These are phyloP conservation scores for Grosmannia huntii DNA, from an alignment of 2,329 filamentous ascomycete species.

Conservation along the genomic window DNA sequence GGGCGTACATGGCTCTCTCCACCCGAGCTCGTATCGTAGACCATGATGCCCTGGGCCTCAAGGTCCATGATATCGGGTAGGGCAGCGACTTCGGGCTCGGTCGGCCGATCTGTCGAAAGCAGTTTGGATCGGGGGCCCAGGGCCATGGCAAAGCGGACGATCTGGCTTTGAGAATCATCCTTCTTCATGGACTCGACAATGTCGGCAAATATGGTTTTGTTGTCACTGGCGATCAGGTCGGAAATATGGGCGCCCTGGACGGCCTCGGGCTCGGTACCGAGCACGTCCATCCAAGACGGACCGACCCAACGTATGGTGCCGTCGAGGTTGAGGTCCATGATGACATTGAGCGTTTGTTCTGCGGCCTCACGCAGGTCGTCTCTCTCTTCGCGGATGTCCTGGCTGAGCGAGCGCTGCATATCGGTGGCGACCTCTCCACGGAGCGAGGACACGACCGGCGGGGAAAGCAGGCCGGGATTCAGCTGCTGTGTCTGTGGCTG, in stretches of 20 bases:
- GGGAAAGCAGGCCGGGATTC: conserved; percentile 29
- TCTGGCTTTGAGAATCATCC: conserved; percentile 85
- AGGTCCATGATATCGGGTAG: conserved; percentile 53
- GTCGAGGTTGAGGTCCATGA: conserved; percentile 85
- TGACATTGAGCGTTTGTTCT: conserved; percentile 91
- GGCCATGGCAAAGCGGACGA: conserved; percentile 66
- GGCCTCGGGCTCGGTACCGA: conserved; percentile 62
- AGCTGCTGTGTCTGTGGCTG: background rate
- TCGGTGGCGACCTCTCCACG: conserved; percentile 32
- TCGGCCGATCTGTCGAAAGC: conserved; percentile 28
- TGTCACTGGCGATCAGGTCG: conserved; percentile 65
- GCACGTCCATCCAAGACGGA: conserved; percentile 86
- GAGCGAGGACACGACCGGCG: conserved; percentile 40
- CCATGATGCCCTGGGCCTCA: conserved; percentile 96
- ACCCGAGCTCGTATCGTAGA: conserved; percentile 79
- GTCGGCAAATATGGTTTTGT: conserved; percentile 68
- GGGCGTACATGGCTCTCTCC: conserved; percentile 74
- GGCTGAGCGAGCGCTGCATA: conserved; percentile 61
- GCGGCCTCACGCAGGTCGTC: conserved; percentile 91
- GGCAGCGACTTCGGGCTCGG: conserved; percentile 24
- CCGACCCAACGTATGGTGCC: conserved; percentile 92
- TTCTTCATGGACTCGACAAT: conserved; percentile 80
- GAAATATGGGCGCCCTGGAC: conserved; percentile 68
- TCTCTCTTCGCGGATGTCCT: conserved; percentile 84
- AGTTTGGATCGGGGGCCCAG: conserved; percentile 59